Conservation (phyloP, 192 early-diverging fungal species). For the Linnemannia zychae region DNA sequence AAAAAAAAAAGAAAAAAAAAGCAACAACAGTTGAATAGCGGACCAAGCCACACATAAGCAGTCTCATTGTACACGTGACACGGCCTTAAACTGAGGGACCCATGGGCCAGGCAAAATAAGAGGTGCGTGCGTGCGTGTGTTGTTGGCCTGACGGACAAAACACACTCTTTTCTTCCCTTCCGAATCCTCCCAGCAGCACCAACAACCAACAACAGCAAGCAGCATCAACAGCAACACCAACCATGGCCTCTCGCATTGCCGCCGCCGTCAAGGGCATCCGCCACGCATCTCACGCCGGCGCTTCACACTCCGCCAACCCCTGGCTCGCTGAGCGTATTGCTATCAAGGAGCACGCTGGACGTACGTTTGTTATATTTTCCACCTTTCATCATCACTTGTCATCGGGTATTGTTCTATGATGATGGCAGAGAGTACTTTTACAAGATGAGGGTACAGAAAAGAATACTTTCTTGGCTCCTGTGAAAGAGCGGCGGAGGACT, state of each 20-base stretch:
- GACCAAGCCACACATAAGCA: constrained; percentile 3
- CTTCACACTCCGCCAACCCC: constrained; percentile 20
- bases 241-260: constrained; percentile 30
- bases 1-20: constrained; percentile 21
- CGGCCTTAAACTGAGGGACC: not conserved
- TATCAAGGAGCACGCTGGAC: constrained; percentile 33
- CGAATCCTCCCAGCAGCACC: not conserved
- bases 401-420: not conserved
- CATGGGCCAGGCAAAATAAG: not conserved
- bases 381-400: not conserved
- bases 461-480: not conserved
- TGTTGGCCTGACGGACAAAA: not conserved
- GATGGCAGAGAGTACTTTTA: not conserved
- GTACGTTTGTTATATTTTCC: constrained; percentile 2
- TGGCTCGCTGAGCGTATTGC: constrained; percentile 34
- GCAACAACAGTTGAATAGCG: not conserved
- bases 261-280: constrained; percentile 27
- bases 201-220: not conserved
- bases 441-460: not conserved
- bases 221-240: not conserved
- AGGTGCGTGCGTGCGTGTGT: not conserved
- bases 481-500: not conserved
- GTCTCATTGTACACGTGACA: not conserved
- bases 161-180: not conserved
- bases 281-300: constrained; percentile 17